Evolutionary conservation across 805 yeast genomes (phyloP), one percentile per base, ranked within the genome.

Genomic region (Zygosaccharomyces bailii): DNA sequence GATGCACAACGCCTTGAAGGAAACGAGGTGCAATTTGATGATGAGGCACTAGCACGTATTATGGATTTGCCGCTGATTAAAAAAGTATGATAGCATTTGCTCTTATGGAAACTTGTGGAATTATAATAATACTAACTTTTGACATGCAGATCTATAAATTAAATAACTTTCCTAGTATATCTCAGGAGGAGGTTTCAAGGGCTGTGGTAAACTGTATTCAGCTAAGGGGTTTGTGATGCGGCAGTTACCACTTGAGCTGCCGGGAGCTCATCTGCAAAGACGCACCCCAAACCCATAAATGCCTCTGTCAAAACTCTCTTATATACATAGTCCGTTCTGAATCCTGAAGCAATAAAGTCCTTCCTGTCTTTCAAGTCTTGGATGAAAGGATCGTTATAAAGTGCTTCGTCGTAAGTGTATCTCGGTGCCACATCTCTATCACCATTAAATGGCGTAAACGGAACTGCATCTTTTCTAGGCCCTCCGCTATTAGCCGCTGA

Each of bases 361-460:
- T 77, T 75, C 61, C 81, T 82, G 4, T 67, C 69, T 51, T 73
- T 58, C 61, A 76, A 57, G 51, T 74, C 72, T 53, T 76, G 67
- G 66, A 81, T 70, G 44, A 77, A 74, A 16, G 91, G 87, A 60
- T 86, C 93, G 45, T 71, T 73, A 60, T 84, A 84, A 20, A 56
- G 52, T 1, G 58, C 43, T 13, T 54, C 58, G 4, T 66, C 60
- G 14, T 81, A 65, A 8, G 64, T 68, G 65, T 79, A 89, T 21
- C 75, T 71, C 43, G 72, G 71, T 18, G 70, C 65, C 5, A 69
- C 49, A 46, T 84, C 82, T 49, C 93, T 73, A 66, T 91, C 98
- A 35, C 97, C 97, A 59, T 83, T 81, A 67, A 91, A 91, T 6
- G 98, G 98, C 8, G 98, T 89, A 63, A 90, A 91, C 13, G 98